Base-by-base conservation (phyloP, 495 filamentous ascomycete species). In the Lophium mytilinum region DNA sequence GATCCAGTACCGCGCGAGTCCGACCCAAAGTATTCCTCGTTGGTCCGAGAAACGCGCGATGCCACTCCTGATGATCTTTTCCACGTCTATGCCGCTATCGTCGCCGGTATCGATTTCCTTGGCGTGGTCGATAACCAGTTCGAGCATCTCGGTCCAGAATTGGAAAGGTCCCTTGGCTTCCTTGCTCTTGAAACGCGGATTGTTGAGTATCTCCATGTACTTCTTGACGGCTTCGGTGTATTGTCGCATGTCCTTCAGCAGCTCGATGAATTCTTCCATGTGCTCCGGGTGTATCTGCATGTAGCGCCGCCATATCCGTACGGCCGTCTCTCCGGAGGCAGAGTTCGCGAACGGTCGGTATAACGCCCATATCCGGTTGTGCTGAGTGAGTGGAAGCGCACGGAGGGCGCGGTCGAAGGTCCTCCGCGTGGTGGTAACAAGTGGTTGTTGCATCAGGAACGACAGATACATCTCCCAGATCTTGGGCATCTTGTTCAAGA, bases 221-320 rank as follows among this genome's bases (percentile, higher is more conserved):
- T 86, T 86, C 73, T 89, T 85, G 36, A 95, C 89, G 8, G 94
- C 94, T 67, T 96, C 90, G 14, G 90, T 94, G 68, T 94, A 96
- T 60, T 87, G 78, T 5, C 84, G 83, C 71, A 86, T 85, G 52
- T 93, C 85, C 15, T 89, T 76, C 47, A 99, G 75, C 21, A 97
- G 79, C 56, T 89, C 84, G 63, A 99, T 91, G 57, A 92, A 96
- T 51, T 96, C 93, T 67, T 99, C 94, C 17, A 85, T 82, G 71
- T 97, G 88, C 66, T 99, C 94, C 9, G 94, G 93, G 64, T 96
- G 93, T 21, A 97, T 87, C 71, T 99, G 94, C 85, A 96, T 95
- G 68, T 97, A 99, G 33, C 94, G 80, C 60, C 86, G 80, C 90
- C 91, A 99, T 37, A 96, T 91, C 71, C 85, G 89, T 53, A 97